Evolutionary conservation across 352 stramenopile genomes (phyloP).

Genomic region (Globisporangium paddicum): DNA sequence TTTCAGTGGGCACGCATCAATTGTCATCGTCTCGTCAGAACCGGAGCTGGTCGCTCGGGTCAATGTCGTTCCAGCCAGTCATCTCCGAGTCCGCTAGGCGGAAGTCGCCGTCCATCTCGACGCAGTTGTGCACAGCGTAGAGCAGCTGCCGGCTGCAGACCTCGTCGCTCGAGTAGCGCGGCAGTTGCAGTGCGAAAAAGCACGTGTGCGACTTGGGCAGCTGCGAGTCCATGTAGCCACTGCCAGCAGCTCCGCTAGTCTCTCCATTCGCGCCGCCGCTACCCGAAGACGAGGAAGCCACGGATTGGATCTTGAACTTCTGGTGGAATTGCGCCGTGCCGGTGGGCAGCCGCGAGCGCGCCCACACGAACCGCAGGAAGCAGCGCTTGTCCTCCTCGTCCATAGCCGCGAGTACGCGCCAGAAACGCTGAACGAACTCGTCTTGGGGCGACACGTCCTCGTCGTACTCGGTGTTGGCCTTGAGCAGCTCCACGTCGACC

Average conservation of each 20-base stretch:
- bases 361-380: constrained; percentile 84
- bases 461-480: constrained; percentile 81
- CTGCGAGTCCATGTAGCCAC: constrained; percentile 47
- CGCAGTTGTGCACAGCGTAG: constrained; percentile 84
- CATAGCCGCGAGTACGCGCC: constrained; percentile 60
- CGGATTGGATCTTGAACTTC: constrained; percentile 86
- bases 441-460: constrained; percentile 60
- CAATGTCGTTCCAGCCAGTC: constrained; percentile 6
- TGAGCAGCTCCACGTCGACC: constrained; percentile 66
- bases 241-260: not conserved
- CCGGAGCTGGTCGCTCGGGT: constrained; percentile 1
- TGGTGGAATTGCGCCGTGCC: constrained; percentile 66
- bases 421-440: constrained; percentile 76
- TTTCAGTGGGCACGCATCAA: too few species aligned
- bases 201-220: constrained; percentile 87
- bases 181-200: constrained; percentile 81
- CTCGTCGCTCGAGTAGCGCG: constrained; percentile 73
- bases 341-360: constrained; percentile 59
- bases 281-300: constrained; percentile 17
- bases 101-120: constrained; percentile 89
- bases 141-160: constrained; percentile 61
- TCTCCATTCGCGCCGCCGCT: not conserved
- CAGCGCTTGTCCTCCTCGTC: constrained; percentile 61
- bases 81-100: constrained; percentile 70
- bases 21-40: not conserved